Conservation (phyloP, 2,329 filamentous ascomycete species). For the Arthrocladium fulminans region DNA sequence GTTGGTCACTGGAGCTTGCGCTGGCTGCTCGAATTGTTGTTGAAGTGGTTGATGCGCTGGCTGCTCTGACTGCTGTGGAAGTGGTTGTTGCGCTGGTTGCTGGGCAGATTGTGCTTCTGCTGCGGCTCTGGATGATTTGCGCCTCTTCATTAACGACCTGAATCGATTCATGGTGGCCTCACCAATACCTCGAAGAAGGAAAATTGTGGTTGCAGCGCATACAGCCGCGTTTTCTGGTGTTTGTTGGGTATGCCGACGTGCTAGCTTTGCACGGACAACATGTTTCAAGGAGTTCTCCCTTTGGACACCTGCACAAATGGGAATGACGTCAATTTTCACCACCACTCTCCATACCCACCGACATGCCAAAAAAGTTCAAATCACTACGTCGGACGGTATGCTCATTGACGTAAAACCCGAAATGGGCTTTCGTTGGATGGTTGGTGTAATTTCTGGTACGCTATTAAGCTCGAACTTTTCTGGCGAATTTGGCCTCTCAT, state of each 20-base stretch:
- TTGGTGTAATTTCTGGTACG: neutral
- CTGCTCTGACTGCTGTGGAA: constrained; percentile 4
- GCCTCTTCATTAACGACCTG: neutral
- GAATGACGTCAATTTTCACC: constrained; percentile 6
- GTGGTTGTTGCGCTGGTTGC: neutral
- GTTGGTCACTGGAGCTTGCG: constrained; percentile 11
- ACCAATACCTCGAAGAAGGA: neutral
- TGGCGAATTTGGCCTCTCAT: no score
- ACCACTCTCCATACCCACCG: neutral
- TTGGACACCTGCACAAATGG: neutral
- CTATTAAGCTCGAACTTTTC: neutral
- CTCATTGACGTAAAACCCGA: neutral
- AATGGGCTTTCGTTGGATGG: neutral
- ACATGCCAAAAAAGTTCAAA: neutral
- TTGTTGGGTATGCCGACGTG: neutral
- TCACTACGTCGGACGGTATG: neutral
- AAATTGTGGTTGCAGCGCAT: neutral
- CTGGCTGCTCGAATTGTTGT: constrained; percentile 5
- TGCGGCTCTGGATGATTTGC: neutral
- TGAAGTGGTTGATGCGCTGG: constrained; percentile 1
- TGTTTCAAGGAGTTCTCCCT: no score
- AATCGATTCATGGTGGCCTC: constrained; percentile 8
- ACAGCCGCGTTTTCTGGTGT: neutral
- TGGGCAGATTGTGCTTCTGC: neutral
- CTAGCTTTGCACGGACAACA: neutral